Evolutionary conservation across 768 basidiomycete species (phyloP), one percentile per base, ranked within the genome.

Genomic region (Gautieria morchelliformis): DNA sequence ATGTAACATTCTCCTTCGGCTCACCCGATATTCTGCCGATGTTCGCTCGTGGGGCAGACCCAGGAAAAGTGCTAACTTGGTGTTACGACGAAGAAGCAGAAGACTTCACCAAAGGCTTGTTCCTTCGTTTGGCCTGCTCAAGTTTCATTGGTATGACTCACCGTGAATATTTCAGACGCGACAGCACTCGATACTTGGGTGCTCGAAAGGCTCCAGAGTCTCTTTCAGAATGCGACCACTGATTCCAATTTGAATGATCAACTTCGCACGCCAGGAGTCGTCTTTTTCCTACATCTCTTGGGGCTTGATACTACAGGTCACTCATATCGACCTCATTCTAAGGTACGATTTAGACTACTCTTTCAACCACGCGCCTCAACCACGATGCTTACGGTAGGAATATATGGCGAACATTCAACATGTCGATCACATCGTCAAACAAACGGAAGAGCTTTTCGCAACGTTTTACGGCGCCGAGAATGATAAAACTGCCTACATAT

Each of bases 1-100:
- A 76, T 40, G 72, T 77, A 20, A 89, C 89, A 0, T 93, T 82
- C 65, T 85, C 87, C 1, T 93, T 93, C 59, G 91, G 91, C 0
- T 88, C 86, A 2, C 91, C 91, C 0, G 91, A 93, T 67, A 93
- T 93, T 52, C 68, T 93, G 5, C 89, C 89, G 2, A 93, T 93
- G 85, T 93, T 93, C 63, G 72, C 81, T 8, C 76, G 79, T n/a
- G 87, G 88, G 17, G 87, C 89, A 0, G 75, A 75, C 0, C 79
- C 80, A 0, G 83, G 81, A 0, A 86, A 78, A 63, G 87, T 93
- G 1, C 75, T 78, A 46, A 81, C 82, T 37, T 92, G 87, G 86
- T 79, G 75, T 53, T 93, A 93, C 66, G 71, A 84, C 49, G 85
- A 84, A 60, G 80, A 84, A 22, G 84, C 80, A 33, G 90, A 93